Base-by-base conservation (phyloP, 257 asterid genomes). In the Plantago major region DNA sequence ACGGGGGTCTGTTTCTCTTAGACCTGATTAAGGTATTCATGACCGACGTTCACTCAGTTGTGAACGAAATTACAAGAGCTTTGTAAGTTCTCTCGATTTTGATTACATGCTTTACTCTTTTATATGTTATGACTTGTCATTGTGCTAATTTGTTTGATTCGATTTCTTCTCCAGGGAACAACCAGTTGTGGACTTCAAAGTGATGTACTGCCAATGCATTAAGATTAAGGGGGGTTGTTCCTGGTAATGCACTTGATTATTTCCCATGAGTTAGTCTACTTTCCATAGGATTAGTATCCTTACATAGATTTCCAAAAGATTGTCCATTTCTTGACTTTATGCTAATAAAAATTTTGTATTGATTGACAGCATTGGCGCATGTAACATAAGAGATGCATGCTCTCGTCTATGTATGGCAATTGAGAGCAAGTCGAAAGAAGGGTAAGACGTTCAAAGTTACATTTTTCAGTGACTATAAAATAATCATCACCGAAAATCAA, bases 211-310 rank as follows among this genome's bases (percentile, higher is more conserved):
- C 7, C 78, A 71, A 49, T 69, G 61, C 47, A 60, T 69, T 71
- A 78, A 74, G 76, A 81, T 82, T 42, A 82, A 74, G 67, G 88
- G 82, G 74, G 69, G 88, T 60, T 76, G 84, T 18, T 70, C 74
- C 18, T 74, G 88, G 84, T 81, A 74, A 14, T 40, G 28, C 16
- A 1, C 14, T 13, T 22, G 30, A n/a, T 53, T 17, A 18, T 30
- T 62, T 37, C 42, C 46, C 40, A 16, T 42, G n/a, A n/a, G 8
- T 22, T 3, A 11, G 5, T 49, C 15, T n/a, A 15, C 1, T 50
- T 50, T 16, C 2, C 26, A 22, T 22, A 9, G 33, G 16, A 1
- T 33, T 33, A 7, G 40, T 4, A 33, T 33, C 40, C 40, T 22
- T 33, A 4, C 40, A 33, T 33, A 33, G 6, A 33, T 1, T 4